A percentile compares a stretch with the other conserved stretches of the same genome.
These are phyloP conservation scores for Didymellaceae sp. DNA, from an alignment of 2,329 filamentous ascomycete genomes.

Conservation along the genomic window DNA sequence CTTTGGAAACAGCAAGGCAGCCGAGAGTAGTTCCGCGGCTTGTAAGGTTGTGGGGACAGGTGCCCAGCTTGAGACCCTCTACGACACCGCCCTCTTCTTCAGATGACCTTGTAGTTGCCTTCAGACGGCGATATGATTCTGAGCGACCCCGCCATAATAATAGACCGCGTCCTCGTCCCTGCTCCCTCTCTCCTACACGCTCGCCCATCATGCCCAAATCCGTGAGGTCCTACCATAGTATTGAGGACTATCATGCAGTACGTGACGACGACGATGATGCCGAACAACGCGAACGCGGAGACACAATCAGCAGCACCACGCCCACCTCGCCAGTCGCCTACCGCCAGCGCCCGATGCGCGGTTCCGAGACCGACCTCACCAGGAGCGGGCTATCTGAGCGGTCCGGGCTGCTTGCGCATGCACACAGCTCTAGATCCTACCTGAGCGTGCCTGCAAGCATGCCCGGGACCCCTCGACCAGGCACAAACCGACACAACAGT, in stretches of 20 bases:
- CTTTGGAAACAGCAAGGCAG: conserved; percentile 9
- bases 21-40: conserved; percentile 13
- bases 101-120: conserved; percentile 33
- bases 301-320: conserved; percentile 44
- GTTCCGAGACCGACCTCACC: conserved; percentile 46
- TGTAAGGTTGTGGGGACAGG: conserved; percentile 18
- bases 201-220: conserved; percentile 45
- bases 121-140: conserved; percentile 14
- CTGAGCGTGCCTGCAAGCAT: conserved; percentile 50
- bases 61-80: conserved; percentile 24
- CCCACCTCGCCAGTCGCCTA: conserved; percentile 44
- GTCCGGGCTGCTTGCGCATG: conserved; percentile 54
- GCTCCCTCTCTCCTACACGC: conserved; percentile 10
- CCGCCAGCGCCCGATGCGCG: conserved; percentile 38
- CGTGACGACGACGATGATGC: conserved; percentile 43
- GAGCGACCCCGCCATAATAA: conserved; percentile 18
- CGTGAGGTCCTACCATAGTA: conserved; percentile 44
- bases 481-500: conserved; percentile 47
- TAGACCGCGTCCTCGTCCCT: conserved; percentile 12
- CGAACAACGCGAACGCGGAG: conserved; percentile 37
- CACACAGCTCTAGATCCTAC: conserved; percentile 50
- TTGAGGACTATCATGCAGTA: conserved; percentile 44
- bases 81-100: conserved; percentile 31
- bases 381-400: conserved; percentile 53
- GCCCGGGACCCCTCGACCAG: conserved; percentile 52